Base-by-base conservation (phyloP, 106 monocot genomes). In the Cymbidium sinense region DNA sequence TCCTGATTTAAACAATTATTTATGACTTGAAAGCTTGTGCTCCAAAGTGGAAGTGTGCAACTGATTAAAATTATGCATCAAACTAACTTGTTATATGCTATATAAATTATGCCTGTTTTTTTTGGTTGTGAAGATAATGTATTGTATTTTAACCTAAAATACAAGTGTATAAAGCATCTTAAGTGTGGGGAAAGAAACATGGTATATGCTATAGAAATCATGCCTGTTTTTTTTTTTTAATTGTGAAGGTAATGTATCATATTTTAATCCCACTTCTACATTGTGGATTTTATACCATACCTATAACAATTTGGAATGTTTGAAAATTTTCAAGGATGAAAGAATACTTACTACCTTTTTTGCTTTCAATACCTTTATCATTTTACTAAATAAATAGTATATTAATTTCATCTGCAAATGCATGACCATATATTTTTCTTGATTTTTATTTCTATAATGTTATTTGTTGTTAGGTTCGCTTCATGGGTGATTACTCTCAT, bases 401-500 rank as follows among this genome's bases (percentile, higher is more conserved):
- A 39, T 39, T 20, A 39, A 7, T 20, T 35, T 71, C 37, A 21
- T 37, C 28, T 33, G 33, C 47, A 47, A 47, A 47, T 47, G 6
- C 76, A 76, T 52, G 65, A 76, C 37, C 12, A 37, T 21, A 30
- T 15, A 58, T 75, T 35, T 39, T 73, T 37, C 27, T 67, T 30
- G 25, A 17, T 61, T 76, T 71, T 51, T 31, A 35, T 77, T 15
- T 69, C 36, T 19, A 34, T 47, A 58, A 36, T 70, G 41, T 35
- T 47, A 36, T 88, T 82, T 80, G 17, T 61, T 21, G 70, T 17
- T 75, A 99, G 98, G 90, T 99, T 34, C 82, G 80, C 23, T 99
- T 88, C 77, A 94, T 99, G 94, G 98, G 84, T 20, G 90, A 94
- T 15, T 82, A 90, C 81, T 99, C 92, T 17, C 94, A 99, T 75